Base-by-base conservation (phyloP, 1,284 basidiomycete species). In the Ceratorhiza oryzae-sativae region DNA sequence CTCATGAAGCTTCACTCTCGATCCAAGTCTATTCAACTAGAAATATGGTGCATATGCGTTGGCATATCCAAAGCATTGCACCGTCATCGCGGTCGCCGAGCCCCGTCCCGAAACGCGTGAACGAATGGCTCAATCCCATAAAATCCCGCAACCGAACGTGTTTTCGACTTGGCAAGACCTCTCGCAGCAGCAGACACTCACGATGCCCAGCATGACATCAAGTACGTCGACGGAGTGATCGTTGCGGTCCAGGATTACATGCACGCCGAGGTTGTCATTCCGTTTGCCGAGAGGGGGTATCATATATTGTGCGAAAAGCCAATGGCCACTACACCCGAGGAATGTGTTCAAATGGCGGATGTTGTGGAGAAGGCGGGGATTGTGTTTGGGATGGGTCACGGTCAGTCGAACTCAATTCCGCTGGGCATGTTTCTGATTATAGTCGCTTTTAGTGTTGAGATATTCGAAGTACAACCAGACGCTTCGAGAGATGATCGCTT, bases 291-390 rank as follows among this genome's bases (percentile, higher is more conserved):
- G 68, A 90, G 92, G 77, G 92, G 92, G 0, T 95, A 94, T 78
- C 88, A 94, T 77, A 91, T 95, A 71, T 83, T 95, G 32, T 94
- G 93, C 79, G 93, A 95, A 84, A 95, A 95, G 79, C 93, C 93
- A 0, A 93, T 95, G 90, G 91, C 92, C 0, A 94, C 91, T 1
- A 85, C 79, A 67, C 77, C 91, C 45, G 82, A 84, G 61, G 91
- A 93, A 74, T 92, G 93, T 74, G 79, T 94, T 62, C 83, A 82
- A 77, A 94, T 95, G 83, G 88, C 92, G 73, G 82, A 83, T 53
- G 90, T 88, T 0, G 84, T 94, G 27, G 86, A 86, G 78, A 84
- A 87, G 39, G 85, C 87, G 1, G 86, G 72, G 0, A 83, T 87
- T 60, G 89, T 95, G 73, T 95, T 94, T 81, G 93, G 91, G 23